Evolutionary conservation across 1,139 yeast species (phyloP).

Genomic region (Hyphopichia burtonii): DNA sequence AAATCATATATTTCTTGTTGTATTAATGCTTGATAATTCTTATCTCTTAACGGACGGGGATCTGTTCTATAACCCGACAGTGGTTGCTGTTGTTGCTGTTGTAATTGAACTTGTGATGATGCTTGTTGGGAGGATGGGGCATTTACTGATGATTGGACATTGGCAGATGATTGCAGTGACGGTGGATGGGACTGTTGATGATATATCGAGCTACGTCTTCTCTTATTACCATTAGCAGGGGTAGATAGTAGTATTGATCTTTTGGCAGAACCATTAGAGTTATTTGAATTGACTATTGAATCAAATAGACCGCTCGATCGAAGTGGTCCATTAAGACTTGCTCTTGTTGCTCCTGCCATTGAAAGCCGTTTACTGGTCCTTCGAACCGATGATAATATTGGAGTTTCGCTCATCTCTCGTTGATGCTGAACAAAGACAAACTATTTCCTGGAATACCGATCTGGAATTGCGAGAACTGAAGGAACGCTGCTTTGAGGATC

Average conservation of each 20-base stretch:
- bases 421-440: too few species aligned
- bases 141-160: conserved; percentile 11
- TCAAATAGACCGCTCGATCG: conserved; percentile 8
- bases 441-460: too few species aligned
- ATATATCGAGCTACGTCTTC: conserved; percentile 29
- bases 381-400: conserved; percentile 4
- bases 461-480: too few species aligned
- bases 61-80: conserved; percentile 33
- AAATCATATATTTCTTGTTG: conserved; percentile 70
- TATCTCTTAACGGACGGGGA: conserved; percentile 78
- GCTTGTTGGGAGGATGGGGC: conserved; percentile 10
- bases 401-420: conserved; percentile 3
- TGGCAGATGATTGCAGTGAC: conserved; percentile 15
- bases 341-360: conserved; percentile 36
- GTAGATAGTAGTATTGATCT: conserved; percentile 34
- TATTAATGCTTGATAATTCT: conserved; percentile 59
- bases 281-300: conserved; percentile 1
- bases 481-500: too few species aligned
- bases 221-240: conserved; percentile 36
- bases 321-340: conserved; percentile 21
- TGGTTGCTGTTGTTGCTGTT: conserved; percentile 8
- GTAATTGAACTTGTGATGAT: conserved; percentile 1
- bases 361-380: conserved; percentile 25
- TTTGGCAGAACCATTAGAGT: conserved; percentile 19
- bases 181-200: conserved; percentile 6